These are phyloP conservation scores for Mycosphaerella arachidis DNA, from an alignment of 2,329 filamentous ascomycete genomes.

Conservation along the genomic window DNA sequence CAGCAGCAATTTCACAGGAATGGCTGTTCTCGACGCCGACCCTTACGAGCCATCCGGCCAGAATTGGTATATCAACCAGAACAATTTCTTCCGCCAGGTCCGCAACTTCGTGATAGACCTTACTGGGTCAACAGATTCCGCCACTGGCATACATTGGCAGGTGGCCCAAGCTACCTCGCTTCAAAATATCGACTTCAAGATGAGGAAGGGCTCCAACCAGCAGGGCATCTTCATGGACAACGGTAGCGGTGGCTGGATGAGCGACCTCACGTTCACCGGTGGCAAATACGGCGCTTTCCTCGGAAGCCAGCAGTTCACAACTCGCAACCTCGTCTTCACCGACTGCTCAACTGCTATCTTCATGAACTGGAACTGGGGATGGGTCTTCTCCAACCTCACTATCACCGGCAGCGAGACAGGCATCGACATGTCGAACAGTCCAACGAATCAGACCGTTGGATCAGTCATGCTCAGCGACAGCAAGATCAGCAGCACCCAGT, in stretches of 20 bases:
- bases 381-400: slow-evolving; percentile 44
- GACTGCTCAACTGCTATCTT: slow-evolving; percentile 47
- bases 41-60: slow-evolving; percentile 63
- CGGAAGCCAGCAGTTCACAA: slow-evolving; percentile 61
- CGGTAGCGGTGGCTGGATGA: slow-evolving; percentile 45
- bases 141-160: slow-evolving; percentile 49
- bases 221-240: slow-evolving; percentile 37
- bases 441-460: slow-evolving; percentile 57
- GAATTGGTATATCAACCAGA: slow-evolving; percentile 52
- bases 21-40: slow-evolving; percentile 64
- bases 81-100: slow-evolving; percentile 54
- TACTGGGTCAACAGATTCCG: slow-evolving; percentile 30
- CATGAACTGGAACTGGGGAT: slow-evolving; percentile 55
- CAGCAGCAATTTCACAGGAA: slow-evolving; percentile 28
- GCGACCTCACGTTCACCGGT: slow-evolving; percentile 57
- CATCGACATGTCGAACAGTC: slow-evolving; percentile 47
- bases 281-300: slow-evolving; percentile 57
- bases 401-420: slow-evolving; percentile 46
- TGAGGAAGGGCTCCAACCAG: slow-evolving; percentile 49
- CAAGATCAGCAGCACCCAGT: slow-evolving; percentile 67
- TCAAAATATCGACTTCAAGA: slow-evolving; percentile 58
- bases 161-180: slow-evolving; percentile 55
- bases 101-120: slow-evolving; percentile 52
- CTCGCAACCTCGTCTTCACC: slow-evolving; percentile 49
- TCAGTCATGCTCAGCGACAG: slow-evolving; percentile 81